phyloP scores from a whole-genome alignment of 2,329 filamentous ascomycete species.

The Tolypocladium ovalisporum region DNA sequence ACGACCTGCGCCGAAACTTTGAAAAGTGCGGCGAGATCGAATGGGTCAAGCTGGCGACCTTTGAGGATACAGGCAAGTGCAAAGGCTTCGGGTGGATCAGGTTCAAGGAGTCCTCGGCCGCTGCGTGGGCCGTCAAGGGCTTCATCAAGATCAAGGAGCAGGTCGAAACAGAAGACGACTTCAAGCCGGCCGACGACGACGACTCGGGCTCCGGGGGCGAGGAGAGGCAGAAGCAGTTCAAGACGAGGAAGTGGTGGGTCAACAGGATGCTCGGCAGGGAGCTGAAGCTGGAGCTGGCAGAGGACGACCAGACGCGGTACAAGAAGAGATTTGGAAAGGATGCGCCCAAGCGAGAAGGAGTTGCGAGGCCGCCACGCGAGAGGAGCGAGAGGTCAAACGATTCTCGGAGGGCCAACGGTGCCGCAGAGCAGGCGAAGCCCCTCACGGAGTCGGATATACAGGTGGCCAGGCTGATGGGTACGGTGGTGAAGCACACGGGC shows the following conservation, averaged over 20 bases:
- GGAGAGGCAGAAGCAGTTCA: slow-evolving; percentile 37
- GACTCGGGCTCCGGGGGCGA: slow-evolving; percentile 21
- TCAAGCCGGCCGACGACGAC: slow-evolving; percentile 36
- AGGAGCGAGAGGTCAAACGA: slow-evolving; percentile 25
- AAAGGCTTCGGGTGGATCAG: slow-evolving; percentile 96
- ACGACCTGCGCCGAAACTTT: slow-evolving; percentile 73
- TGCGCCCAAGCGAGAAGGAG: slow-evolving; percentile 21
- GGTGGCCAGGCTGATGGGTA: slow-evolving; percentile 60
- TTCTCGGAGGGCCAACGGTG: slow-evolving; percentile 5
- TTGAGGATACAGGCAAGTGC: slow-evolving; percentile 94
- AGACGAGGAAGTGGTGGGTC: slow-evolving; percentile 68
- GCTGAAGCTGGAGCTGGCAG: slow-evolving; percentile 84
- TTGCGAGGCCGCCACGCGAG: slow-evolving; percentile 19
- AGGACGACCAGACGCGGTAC: slow-evolving; percentile 80
- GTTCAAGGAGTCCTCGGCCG: slow-evolving; percentile 69
- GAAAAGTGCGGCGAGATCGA: slow-evolving; percentile 72
- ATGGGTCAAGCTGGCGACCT: slow-evolving; percentile 82
- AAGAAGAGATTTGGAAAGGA: slow-evolving; percentile 88
- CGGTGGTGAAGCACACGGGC: slow-evolving; percentile 66
- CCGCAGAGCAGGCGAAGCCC: slow-evolving; percentile 22
- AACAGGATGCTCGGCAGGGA: slow-evolving; percentile 71
- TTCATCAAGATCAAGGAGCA: slow-evolving; percentile 63
- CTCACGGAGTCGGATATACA: slow-evolving; percentile 34
- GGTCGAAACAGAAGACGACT: slow-evolving; percentile 51
- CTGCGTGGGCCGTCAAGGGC: slow-evolving; percentile 60